Base-by-base conservation (phyloP, 2,329 filamentous ascomycete genomes). In the Phialocephala sp. region DNA sequence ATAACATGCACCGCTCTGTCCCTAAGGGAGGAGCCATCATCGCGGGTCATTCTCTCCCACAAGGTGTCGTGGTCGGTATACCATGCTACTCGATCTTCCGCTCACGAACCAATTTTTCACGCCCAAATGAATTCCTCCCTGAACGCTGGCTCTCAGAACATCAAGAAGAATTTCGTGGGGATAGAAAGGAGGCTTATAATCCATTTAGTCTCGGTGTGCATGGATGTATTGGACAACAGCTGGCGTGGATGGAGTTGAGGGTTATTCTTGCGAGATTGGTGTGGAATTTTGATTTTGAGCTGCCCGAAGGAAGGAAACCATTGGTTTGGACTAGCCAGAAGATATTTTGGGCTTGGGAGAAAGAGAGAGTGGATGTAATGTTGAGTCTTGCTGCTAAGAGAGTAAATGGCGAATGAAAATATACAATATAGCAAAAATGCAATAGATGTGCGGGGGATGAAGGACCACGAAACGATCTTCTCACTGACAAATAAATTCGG, bases 71-170 rank as follows among this genome's bases (percentile, higher is more conserved):
- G n/a, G 64, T 66, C 8, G 59, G 55, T n/a, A 56, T 59, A 5
- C 37, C 55, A 2, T 43, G 52, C n/a, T 66, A 62, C 27, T 43
- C 60, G 2, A 55, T 62, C 12, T 63, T 47, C 35, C 60, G 45
- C 24, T 64, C 54, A 35, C 65, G 63, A 15, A 24, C 27, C 14
- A 68, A 70, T 61, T 70, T 68, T 56, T 45, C 22, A 1, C 35
- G 45, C 14, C 68, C 64, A 5, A 32, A 65, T 24, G 43, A 60
- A 15, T 70, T 66, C 39, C 24, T 66, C 22, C 68, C 67, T 8
- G 67, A 71, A 43, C 70, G 79, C 0, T 81, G 79, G 78, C 79
- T 54, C 66, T 55, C 58, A 52, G 22, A 27, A 18, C 50, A 54
- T 35, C 24, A 56, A 8, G 27, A 36, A 14, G 59, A 61, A 14